A percentile compares a stretch with the other conserved stretches of the same genome.
Evolutionary conservation across 306 rosid genomes (phyloP).

Genomic region (Hylodesmum podocarpum): DNA sequence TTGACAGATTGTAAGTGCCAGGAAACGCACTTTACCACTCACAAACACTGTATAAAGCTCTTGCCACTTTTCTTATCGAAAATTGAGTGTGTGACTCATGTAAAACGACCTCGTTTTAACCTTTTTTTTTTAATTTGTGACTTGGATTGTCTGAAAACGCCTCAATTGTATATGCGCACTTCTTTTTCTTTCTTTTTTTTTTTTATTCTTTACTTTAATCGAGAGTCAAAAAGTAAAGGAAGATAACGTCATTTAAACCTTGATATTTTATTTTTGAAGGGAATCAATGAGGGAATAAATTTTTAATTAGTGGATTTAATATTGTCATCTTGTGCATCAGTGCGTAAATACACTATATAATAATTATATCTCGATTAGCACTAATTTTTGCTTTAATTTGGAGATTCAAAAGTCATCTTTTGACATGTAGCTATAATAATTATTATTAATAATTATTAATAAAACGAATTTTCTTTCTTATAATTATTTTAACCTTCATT

Average conservation of each 20-base stretch:
- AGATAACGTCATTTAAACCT: not conserved
- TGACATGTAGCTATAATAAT: not conserved
- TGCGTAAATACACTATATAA: not conserved
- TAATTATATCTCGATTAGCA: not conserved
- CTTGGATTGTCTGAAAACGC: not conserved
- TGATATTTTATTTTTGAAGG: not conserved
- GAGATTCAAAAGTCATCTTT: not conserved
- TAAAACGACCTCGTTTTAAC: slow-evolving; percentile 36
- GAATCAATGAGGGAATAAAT: not conserved
- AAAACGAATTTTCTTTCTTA: too few species aligned
- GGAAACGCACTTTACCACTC: slow-evolving; percentile 24
- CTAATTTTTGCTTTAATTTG: not conserved
- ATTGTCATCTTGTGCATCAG: not conserved
- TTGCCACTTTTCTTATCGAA: not conserved
- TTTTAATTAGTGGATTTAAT: not conserved
- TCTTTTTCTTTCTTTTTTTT: too few species aligned
- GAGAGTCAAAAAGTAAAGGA: not conserved
- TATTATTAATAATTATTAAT: too few species aligned
- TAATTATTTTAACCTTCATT: too few species aligned
- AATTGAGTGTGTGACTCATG: not conserved
- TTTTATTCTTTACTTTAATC: not conserved
- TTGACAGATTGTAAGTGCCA: not conserved
- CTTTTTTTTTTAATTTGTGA: not conserved
- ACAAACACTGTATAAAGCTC: not conserved
- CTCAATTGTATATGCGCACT: not conserved